These are phyloP conservation scores for Apodospora peruviana DNA, from an alignment of 495 filamentous ascomycete genomes.

Conservation along the genomic window DNA sequence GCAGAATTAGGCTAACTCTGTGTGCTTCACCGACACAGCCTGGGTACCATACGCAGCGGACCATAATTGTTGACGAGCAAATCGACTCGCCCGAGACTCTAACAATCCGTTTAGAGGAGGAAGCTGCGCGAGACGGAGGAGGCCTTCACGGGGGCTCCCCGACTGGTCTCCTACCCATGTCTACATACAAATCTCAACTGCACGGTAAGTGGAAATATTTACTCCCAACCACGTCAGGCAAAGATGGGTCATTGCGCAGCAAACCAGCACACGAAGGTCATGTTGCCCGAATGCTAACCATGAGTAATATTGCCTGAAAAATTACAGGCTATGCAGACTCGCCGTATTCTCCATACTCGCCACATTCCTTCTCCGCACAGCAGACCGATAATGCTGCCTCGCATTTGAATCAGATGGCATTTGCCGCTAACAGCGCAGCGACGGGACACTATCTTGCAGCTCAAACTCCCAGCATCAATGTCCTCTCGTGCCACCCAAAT, in stretches of 20 bases:
- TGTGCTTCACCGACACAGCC: too few species aligned
- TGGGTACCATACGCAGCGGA: slow-evolving; percentile 41
- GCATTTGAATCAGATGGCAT: slow-evolving; percentile 46
- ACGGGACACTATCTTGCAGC: slow-evolving; percentile 45
- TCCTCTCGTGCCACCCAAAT: slow-evolving; percentile 63
- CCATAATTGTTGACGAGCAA: slow-evolving; percentile 45
- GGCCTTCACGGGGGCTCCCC: slow-evolving; percentile 44
- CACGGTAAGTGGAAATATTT: slow-evolving; percentile 33
- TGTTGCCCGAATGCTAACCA: not conserved
- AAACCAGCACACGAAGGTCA: not conserved
- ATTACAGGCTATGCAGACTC: slow-evolving; percentile 45
- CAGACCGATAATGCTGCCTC: slow-evolving; percentile 41
- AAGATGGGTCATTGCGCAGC: not conserved
- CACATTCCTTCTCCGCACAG: slow-evolving; percentile 34
- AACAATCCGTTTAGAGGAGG: slow-evolving; percentile 43
- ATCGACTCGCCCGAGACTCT: slow-evolving; percentile 45
- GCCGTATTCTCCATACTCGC: slow-evolving; percentile 37
- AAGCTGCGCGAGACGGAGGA: slow-evolving; percentile 42
- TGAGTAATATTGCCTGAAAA: slow-evolving; percentile 3
- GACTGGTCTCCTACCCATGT: slow-evolving; percentile 46
- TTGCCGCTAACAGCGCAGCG: slow-evolving; percentile 47
- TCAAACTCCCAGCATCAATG: slow-evolving; percentile 41
- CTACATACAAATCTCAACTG: slow-evolving; percentile 41
- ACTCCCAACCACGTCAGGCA: not conserved
- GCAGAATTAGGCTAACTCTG: not conserved